Evolutionary conservation across 345 rosid species (phyloP).

Genomic region (Salix purpurea): DNA sequence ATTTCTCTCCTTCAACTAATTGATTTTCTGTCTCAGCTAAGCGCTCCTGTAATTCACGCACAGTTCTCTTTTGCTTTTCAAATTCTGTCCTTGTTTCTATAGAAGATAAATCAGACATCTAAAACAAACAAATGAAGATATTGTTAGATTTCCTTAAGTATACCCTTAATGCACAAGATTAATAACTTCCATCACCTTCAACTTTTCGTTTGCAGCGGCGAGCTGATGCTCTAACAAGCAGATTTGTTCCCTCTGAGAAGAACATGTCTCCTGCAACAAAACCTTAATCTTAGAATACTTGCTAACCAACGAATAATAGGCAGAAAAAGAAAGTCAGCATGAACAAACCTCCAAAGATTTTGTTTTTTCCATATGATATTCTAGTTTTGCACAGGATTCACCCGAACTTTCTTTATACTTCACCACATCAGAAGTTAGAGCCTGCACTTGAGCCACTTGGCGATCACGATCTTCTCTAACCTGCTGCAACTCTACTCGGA

Average conservation of each 20-base stretch:
- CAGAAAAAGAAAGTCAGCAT: not conserved
- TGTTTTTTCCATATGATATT: constrained; percentile 48
- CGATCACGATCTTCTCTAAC: constrained; percentile 88
- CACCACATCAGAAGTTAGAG: constrained; percentile 48
- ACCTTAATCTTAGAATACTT: not conserved
- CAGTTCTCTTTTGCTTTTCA: constrained; percentile 45
- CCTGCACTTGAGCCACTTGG: constrained; percentile 52
- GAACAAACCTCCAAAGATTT: constrained; percentile 74
- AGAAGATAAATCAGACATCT: constrained; percentile 59
- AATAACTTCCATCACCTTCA: constrained; percentile 45
- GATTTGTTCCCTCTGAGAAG: constrained; percentile 71
- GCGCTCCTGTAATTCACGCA: constrained; percentile 47
- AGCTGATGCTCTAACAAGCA: constrained; percentile 53
- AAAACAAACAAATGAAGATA: not conserved
- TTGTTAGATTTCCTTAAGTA: not conserved
- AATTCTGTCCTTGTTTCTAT: constrained; percentile 44
- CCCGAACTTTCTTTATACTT: constrained; percentile 69
- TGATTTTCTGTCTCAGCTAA: constrained; percentile 56
- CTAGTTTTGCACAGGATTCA: constrained; percentile 63
- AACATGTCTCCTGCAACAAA: constrained; percentile 65
- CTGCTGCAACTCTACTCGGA: constrained; percentile 74
- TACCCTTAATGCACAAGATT: not conserved
- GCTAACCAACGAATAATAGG: not conserved
- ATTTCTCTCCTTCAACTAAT: constrained; percentile 66
- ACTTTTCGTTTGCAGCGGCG: constrained; percentile 66